phyloP scores from a whole-genome alignment of 306 rosid genomes.

The Fragaria ananassa region DNA sequence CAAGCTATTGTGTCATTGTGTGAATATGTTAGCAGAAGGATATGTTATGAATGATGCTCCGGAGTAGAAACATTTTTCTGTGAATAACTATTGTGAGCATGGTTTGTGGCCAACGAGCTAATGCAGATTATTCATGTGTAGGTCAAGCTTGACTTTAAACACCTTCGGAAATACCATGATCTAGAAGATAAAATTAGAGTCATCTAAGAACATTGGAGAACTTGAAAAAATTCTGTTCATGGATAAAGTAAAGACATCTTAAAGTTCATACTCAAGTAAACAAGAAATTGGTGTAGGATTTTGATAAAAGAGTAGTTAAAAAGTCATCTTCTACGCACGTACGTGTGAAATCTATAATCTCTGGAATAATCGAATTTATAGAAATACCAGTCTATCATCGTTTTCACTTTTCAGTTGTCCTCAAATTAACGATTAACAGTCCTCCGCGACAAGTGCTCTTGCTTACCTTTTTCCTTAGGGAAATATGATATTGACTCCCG shows the following conservation, averaged over 20 bases:
- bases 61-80: too few species aligned
- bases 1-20: not conserved
- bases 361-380: not conserved
- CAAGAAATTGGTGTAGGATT: not conserved
- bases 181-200: not conserved
- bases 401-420: not conserved
- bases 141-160: not conserved
- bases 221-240: not conserved
- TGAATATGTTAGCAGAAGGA: too few species aligned
- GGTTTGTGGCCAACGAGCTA: not conserved
- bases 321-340: not conserved
- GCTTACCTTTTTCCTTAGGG: not conserved
- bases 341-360: not conserved
- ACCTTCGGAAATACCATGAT: not conserved
- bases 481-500: not conserved
- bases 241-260: not conserved
- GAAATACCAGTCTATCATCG: not conserved
- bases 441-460: rapidly evolving
- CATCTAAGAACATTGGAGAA: not conserved
- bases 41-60: not conserved
- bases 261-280: not conserved
- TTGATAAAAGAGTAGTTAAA: not conserved
- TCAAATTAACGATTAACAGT: not conserved
- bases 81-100: not conserved
- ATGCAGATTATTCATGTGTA: not conserved